phyloP scores from a whole-genome alignment of 2,329 filamentous ascomycete genomes.

The Diaporthe batatas region DNA sequence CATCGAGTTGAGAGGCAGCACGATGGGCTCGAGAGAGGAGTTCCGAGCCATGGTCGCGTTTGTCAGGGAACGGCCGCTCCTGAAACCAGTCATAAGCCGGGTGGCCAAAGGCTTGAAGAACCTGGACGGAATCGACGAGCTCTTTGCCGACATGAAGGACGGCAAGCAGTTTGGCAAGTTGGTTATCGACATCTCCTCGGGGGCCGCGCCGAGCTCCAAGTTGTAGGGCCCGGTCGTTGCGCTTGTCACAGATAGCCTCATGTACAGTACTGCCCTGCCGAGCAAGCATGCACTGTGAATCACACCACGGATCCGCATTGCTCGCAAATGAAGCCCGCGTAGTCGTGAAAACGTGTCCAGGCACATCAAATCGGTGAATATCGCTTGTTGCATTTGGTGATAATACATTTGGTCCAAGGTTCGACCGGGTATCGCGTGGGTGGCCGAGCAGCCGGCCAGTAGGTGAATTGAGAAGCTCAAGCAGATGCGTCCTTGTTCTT shows the following conservation, averaged over 20 bases:
- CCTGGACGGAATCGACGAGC: constrained; percentile 79
- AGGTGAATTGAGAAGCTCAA: constrained; percentile 8
- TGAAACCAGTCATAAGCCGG: constrained; percentile 79
- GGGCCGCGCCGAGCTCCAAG: constrained; percentile 45
- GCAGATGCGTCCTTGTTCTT: constrained; percentile 60
- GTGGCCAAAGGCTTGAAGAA: constrained; percentile 81
- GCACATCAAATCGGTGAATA: background rate
- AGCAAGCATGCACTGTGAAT: background rate
- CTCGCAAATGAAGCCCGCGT: no score
- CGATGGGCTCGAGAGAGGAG: constrained; percentile 92
- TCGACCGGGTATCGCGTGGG: constrained; percentile 41
- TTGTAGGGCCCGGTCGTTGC: constrained; percentile 37
- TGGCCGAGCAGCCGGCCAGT: constrained; percentile 21
- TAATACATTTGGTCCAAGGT: constrained; percentile 39
- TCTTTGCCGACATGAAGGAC: constrained; percentile 91
- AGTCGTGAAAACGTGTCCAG: background rate
- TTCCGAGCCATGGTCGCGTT: constrained; percentile 93
- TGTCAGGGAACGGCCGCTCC: constrained; percentile 78
- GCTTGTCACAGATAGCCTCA: background rate
- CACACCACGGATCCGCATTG: background rate
- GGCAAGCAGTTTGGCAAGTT: constrained; percentile 93
- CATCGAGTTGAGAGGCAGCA: constrained; percentile 86
- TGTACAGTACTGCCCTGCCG: background rate
- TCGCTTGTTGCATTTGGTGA: constrained; percentile 15
- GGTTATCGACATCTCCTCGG: constrained; percentile 76